phyloP scores from a whole-genome alignment of 2,329 filamentous ascomycete genomes.

The Aspergillus amoenus region DNA sequence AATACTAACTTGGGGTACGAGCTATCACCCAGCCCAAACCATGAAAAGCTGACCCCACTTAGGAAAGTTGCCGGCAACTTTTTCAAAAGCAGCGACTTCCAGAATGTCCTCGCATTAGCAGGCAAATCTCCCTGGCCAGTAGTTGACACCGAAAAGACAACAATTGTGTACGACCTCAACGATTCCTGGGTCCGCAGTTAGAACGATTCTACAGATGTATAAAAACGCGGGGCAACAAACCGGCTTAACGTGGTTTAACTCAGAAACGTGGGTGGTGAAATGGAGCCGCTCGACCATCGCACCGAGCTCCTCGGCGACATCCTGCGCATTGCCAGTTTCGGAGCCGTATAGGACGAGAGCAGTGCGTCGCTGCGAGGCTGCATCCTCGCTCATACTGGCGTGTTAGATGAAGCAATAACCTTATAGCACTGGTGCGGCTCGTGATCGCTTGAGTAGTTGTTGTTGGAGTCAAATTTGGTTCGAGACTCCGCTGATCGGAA shows the following conservation, averaged over 20 bases:
- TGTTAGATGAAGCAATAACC: neutral
- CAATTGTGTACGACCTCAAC: slow-evolving; percentile 36
- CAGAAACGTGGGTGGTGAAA: slow-evolving; percentile 72
- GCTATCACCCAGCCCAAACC: slow-evolving; percentile 90
- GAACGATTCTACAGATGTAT: neutral
- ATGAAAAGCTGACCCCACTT: slow-evolving; percentile 68
- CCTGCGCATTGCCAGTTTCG: slow-evolving; percentile 91
- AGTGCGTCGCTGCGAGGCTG: slow-evolving; percentile 34
- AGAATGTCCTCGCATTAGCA: slow-evolving; percentile 76
- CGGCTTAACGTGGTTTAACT: slow-evolving; percentile 73
- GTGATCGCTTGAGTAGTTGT: neutral
- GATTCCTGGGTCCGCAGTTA: slow-evolving; percentile 25
- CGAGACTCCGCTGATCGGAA: slow-evolving; percentile 21
- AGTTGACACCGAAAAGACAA: slow-evolving; percentile 80
- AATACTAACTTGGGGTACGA: slow-evolving; percentile 78
- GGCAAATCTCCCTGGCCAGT: slow-evolving; percentile 95
- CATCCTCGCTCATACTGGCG: slow-evolving; percentile 25
- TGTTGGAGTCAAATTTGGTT: slow-evolving; percentile 16
- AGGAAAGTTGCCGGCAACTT: slow-evolving; percentile 72
- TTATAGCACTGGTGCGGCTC: neutral
- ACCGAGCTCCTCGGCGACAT: slow-evolving; percentile 82
- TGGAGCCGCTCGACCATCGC: slow-evolving; percentile 72
- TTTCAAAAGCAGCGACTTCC: slow-evolving; percentile 79
- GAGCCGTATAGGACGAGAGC: slow-evolving; percentile 85
- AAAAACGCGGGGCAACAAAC: slow-evolving; percentile 51